phyloP scores from a whole-genome alignment of 768 basidiomycete species.

The Phaeotremella fagi region DNA sequence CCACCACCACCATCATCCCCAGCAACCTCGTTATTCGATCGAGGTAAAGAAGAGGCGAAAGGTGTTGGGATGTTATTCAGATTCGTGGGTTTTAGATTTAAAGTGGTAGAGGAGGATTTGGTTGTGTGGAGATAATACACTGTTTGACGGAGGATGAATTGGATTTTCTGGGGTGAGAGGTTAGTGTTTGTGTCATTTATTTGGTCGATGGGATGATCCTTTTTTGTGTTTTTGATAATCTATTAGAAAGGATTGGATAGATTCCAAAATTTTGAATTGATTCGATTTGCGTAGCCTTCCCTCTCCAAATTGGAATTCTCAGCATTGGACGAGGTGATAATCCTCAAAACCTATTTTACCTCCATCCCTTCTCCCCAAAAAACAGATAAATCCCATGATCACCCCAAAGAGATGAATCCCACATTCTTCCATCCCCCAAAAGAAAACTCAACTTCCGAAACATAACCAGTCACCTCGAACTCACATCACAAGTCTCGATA shows the following conservation, averaged over 20 bases:
- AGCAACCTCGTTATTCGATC: not conserved
- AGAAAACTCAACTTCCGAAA: not conserved
- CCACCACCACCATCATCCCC: not conserved
- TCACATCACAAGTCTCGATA: constrained; percentile 33
- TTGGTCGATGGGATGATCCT: not conserved
- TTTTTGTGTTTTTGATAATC: not conserved
- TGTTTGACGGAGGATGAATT: constrained; percentile 42
- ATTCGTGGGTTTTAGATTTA: constrained; percentile 19
- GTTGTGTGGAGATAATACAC: constrained; percentile 41
- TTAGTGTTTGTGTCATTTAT: not conserved
- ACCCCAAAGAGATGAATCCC: too few species aligned
- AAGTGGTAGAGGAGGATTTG: constrained; percentile 14
- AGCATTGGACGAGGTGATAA: too few species aligned
- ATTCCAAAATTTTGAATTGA: too few species aligned
- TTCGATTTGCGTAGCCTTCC: too few species aligned
- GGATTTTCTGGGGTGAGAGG: constrained; percentile 42
- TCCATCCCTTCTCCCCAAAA: too few species aligned
- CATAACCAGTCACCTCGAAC: constrained; percentile 3
- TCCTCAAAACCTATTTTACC: too few species aligned
- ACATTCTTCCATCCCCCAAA: too few species aligned
- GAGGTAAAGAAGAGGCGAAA: constrained; percentile 29
- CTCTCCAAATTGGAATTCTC: too few species aligned
- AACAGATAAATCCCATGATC: too few species aligned
- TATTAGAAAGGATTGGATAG: too few species aligned
- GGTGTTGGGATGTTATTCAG: constrained; percentile 39